Evolutionary conservation across 768 basidiomycete species (phyloP), one percentile per base, ranked within the genome.

Genomic region (Pholiota conissans): DNA sequence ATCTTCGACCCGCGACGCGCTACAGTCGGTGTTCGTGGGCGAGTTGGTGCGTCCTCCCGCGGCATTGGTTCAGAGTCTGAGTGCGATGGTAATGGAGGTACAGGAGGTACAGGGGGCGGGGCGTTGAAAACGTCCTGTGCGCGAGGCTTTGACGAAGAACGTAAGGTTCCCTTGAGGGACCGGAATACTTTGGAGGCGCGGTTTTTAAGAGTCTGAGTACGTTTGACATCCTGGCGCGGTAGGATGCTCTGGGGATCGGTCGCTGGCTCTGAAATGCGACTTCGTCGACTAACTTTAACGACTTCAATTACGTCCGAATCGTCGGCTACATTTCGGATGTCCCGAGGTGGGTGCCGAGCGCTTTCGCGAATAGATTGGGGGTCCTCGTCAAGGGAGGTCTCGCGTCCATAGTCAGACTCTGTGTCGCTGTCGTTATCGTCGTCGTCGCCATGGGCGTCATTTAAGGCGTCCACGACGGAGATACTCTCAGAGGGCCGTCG

Each of bases 301-400:
- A 87, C 80, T 65, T 87, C 85, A 13, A 85, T 71, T 32, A 86
- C 77, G 62, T 85, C 84, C 18, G 81, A 84, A 58, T 81, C 82
- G 57, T 78, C 69, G 14, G 72, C 77, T 37, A 65, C 51, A 35
- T 71, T 66, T 37, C 58, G 62, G 28, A 49, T 68, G 52, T 46
- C 42, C 52, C 60, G 37, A 60, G 59, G 49, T 47, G 45, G 39
- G 39, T 53, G 59, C 49, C 61, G 61, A 53, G 58, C 35, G 52
- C 55, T 56, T 58, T 63, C 64, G n/a, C 51, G 59, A 18, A 59
- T 55, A 26, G 53, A 27, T 27, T 64, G 49, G 40, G 60, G 49
- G 42, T 64, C 61, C 28, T 57, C 47, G 16, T 64, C 62, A 28
- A 66, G 67, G 27, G 28, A 26, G 32, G 35, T 20, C 3, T 65